A percentile compares a stretch with the other conserved stretches of the same genome.
phyloP scores from a whole-genome alignment of 2,329 filamentous ascomycete species.

The Sporothrix brasiliensis region DNA sequence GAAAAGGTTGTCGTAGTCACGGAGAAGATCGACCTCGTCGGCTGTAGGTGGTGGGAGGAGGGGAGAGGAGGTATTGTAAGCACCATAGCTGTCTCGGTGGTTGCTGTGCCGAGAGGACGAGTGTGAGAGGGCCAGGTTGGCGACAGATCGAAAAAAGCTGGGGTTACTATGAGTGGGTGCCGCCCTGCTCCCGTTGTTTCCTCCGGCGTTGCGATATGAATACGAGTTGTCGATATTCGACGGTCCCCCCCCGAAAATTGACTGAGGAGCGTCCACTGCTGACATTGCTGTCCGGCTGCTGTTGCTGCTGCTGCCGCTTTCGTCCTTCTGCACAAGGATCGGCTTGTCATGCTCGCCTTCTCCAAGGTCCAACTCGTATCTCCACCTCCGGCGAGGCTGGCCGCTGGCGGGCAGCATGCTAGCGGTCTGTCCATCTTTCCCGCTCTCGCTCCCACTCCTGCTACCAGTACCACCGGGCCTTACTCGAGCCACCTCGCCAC shows the following conservation, averaged over 20 bases:
- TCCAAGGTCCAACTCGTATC: conserved; percentile 83
- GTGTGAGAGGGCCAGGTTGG: conserved; percentile 66
- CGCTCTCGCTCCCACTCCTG: conserved; percentile 40
- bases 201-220: conserved; percentile 49
- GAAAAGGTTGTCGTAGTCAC: conserved; percentile 94
- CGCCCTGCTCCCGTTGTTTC: conserved; percentile 42
- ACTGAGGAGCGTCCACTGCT: conserved; percentile 43
- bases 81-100: conserved; percentile 45
- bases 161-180: conserved; percentile 42
- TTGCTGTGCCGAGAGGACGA: conserved; percentile 44
- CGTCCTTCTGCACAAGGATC: conserved; percentile 82
- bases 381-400: conserved; percentile 63
- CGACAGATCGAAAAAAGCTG: conserved; percentile 84
- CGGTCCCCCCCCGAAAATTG: conserved; percentile 60
- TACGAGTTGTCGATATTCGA: conserved; percentile 35
- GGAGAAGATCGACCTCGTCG: conserved; percentile 73
- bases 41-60: conserved; percentile 53
- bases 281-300: conserved; percentile 29
- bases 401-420: conserved; percentile 37
- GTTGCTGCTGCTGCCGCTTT: conserved; percentile 42
- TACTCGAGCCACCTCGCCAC: conserved; percentile 57
- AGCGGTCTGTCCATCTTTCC: conserved; percentile 41
- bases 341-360: conserved; percentile 74
- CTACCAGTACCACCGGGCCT: conserved; percentile 48
- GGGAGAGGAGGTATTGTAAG: conserved; percentile 31